These are phyloP conservation scores for Endocalyx cinctus DNA, from an alignment of 2,329 filamentous ascomycete species.

Conservation along the genomic window DNA sequence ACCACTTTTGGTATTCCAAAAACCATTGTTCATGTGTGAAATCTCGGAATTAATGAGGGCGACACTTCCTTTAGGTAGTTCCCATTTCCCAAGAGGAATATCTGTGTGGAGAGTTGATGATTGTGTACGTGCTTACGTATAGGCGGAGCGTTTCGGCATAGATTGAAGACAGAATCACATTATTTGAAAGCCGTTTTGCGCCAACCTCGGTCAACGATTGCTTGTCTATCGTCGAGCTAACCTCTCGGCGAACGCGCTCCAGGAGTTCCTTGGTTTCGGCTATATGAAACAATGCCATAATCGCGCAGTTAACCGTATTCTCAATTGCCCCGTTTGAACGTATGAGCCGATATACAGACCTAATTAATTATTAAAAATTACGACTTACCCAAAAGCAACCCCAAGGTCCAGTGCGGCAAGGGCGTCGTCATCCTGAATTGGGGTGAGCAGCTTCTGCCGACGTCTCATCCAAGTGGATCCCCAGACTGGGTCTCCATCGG, in stretches of 20 bases:
- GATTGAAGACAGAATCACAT: slow-evolving; percentile 7
- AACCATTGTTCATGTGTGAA: slow-evolving; percentile 7
- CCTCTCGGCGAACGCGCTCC: slow-evolving; percentile 1
- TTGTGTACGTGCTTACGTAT: slow-evolving; percentile 3
- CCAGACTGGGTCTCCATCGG: slow-evolving; percentile 12
- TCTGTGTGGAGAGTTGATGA: slow-evolving; percentile 8
- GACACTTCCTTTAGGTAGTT: slow-evolving; percentile 5
- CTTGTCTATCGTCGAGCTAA: not conserved
- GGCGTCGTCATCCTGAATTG: slow-evolving; percentile 4
- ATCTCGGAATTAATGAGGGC: slow-evolving; percentile 5
- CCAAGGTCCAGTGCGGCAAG: slow-evolving; percentile 6
- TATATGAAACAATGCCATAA: not conserved
- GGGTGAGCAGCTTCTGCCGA: slow-evolving; percentile 1
- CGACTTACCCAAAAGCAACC: slow-evolving; percentile 8
- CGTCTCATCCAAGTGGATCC: slow-evolving; percentile 7
- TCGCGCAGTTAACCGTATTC: not conserved
- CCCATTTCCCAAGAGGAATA: slow-evolving; percentile 7
- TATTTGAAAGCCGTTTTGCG: not conserved
- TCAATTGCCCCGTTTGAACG: not conserved
- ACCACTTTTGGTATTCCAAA: slow-evolving; percentile 12
- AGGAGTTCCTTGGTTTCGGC: not conserved
- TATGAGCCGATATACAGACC: not conserved
- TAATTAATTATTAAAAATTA: not conserved
- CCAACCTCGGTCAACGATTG: not conserved
- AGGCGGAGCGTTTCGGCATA: slow-evolving; percentile 14